Conservation (phyloP, 2,329 filamentous ascomycete genomes). For the Akanthomyces muscarius region DNA sequence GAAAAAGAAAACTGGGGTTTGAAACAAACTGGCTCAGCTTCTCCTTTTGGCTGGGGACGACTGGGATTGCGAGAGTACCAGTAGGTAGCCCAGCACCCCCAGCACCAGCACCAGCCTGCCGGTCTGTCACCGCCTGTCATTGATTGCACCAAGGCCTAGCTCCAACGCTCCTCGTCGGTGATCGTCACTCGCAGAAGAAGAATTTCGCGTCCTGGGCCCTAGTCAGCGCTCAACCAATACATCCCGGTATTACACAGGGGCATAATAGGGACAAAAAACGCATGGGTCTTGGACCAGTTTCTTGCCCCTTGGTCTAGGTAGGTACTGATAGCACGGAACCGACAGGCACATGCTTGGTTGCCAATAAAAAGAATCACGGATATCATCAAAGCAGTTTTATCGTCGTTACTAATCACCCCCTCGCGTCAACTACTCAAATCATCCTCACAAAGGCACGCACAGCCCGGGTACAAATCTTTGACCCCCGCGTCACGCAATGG, state of each 20-base stretch:
- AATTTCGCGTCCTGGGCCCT: neutral
- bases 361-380: neutral
- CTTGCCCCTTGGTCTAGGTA: neutral
- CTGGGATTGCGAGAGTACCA: neutral
- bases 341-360: neutral
- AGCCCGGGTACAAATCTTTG: neutral
- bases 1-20: neutral
- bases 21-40: slow-evolving; percentile 7
- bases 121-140: neutral
- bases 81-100: neutral
- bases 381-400: neutral
- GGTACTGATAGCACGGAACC: neutral
- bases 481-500: neutral
- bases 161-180: neutral
- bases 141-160: too few species aligned
- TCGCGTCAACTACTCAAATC: neutral
- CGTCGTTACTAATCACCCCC: too few species aligned
- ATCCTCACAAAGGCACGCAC: neutral
- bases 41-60: neutral
- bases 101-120: neutral
- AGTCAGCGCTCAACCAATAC: neutral
- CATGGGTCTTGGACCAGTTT: neutral
- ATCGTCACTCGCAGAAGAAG: neutral
- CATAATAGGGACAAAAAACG: too few species aligned
- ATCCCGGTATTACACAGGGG: neutral